A percentile compares a stretch with the other conserved stretches of the same genome.
Evolutionary conservation across 129 eudicot species (phyloP).

Genomic region (Heracleum sosnowskyi): DNA sequence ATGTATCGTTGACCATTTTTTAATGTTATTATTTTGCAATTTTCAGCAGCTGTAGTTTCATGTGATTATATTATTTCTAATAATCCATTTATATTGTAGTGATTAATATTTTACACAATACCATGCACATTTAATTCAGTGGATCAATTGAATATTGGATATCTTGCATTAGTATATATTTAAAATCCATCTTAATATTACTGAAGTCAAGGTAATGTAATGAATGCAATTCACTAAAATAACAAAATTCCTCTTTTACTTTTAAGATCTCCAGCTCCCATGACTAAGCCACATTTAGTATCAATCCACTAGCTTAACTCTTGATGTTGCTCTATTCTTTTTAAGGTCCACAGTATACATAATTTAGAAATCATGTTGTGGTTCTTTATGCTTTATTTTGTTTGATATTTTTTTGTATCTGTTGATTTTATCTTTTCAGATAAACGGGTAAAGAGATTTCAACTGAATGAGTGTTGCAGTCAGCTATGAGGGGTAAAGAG

Average conservation of each 20-base stretch:
- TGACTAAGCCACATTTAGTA: neutral
- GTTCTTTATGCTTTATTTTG: neutral
- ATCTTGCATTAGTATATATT: too few relatives aligned
- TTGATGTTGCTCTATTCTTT: neutral
- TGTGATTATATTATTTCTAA: neutral
- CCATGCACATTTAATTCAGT: neutral
- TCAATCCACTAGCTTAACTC: neutral
- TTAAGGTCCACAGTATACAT: neutral
- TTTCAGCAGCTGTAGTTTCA: neutral
- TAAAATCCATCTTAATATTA: too few relatives aligned
- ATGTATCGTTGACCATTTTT: neutral
- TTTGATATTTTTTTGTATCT: neutral
- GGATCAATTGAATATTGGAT: neutral
- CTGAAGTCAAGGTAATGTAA: neutral
- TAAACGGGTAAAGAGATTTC: neutral
- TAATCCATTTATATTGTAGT: neutral
- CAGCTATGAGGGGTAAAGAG: neutral
- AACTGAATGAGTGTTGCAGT: slow-evolving; percentile 3
- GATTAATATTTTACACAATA: neutral
- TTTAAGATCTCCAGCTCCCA: neutral
- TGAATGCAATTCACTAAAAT: neutral
- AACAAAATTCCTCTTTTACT: neutral
- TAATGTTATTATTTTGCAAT: neutral
- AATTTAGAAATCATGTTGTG: too few relatives aligned
- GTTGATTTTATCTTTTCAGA: neutral